A percentile compares a stretch with the other conserved stretches of the same genome.
These are phyloP conservation scores for Boletus holoroseus DNA, from an alignment of 1,284 basidiomycete species.

Conservation along the genomic window DNA sequence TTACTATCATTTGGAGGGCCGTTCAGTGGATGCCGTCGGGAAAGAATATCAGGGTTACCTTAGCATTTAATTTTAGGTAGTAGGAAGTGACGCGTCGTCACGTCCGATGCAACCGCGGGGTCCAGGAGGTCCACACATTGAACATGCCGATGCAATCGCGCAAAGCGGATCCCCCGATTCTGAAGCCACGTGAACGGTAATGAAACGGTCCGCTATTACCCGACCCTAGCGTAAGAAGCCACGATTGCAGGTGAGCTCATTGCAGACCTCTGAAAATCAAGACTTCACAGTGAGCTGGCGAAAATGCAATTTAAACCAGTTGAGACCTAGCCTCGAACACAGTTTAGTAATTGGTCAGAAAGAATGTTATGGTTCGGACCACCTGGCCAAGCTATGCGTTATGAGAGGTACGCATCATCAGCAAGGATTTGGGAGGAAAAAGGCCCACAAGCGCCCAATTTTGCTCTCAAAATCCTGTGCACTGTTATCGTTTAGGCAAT, in stretches of 20 bases:
- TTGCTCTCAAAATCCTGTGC: not conserved
- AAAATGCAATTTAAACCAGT: not conserved
- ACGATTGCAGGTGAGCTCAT: not conserved
- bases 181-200: not conserved
- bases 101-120: slow-evolving; percentile 30
- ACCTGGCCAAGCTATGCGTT: not conserved
- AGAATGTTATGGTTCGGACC: not conserved
- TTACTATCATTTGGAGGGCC: no score
- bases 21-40: not conserved
- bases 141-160: slow-evolving; percentile 24
- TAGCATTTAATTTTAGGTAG: slow-evolving; percentile 6
- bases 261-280: not conserved
- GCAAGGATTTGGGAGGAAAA: not conserved
- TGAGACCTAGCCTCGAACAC: no score
- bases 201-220: not conserved
- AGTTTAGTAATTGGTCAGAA: not conserved
- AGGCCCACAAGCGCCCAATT: no score
- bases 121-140: not conserved
- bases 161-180: slow-evolving; percentile 1
- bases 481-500: not conserved
- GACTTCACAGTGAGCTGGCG: not conserved
- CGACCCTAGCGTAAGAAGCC: not conserved
- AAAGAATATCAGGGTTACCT: not conserved
- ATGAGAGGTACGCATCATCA: not conserved
- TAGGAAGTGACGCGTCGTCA: not conserved